Conservation (phyloP, 257 asterid species). For the Craterostigma plantagineum region DNA sequence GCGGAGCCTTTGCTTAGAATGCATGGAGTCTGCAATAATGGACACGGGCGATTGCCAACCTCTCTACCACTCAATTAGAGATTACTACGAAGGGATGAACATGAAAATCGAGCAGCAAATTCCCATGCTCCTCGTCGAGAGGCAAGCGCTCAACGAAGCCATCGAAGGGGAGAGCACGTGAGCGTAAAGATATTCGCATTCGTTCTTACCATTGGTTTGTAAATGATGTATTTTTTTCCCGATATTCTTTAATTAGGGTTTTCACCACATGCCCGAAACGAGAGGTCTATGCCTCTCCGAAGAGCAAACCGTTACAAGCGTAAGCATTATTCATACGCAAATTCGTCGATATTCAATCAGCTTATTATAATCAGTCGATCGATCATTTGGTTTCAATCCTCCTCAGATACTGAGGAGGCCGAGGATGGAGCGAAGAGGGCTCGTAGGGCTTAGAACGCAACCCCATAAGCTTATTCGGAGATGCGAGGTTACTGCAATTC, state of each 20-base stretch:
- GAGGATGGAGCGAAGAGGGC: slow-evolving; percentile 56
- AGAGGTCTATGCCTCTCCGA: slow-evolving; percentile 96
- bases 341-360: not conserved
- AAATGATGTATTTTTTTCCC: not conserved
- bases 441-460: slow-evolving; percentile 71
- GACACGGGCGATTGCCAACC: slow-evolving; percentile 96
- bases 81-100: slow-evolving; percentile 93
- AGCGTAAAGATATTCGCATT: not conserved
- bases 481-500: slow-evolving; percentile 95
- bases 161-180: slow-evolving; percentile 93
- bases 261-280: slow-evolving; percentile 96
- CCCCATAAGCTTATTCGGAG: slow-evolving; percentile 67
- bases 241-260: slow-evolving; percentile 37
- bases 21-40: slow-evolving; percentile 96
- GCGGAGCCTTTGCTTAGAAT: slow-evolving; percentile 81
- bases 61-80: slow-evolving; percentile 76
- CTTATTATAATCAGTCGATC: not conserved
- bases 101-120: slow-evolving; percentile 85
- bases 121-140: slow-evolving; percentile 94
- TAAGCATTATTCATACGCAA: slow-evolving; percentile 15
- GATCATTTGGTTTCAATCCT: not conserved
- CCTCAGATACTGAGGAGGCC: slow-evolving; percentile 68
- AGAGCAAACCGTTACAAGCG: slow-evolving; percentile 92
- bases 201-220: not conserved
- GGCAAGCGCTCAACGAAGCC: slow-evolving; percentile 94